These are phyloP conservation scores for Avicennia marina DNA, from an alignment of 257 asterid genomes.

Conservation along the genomic window DNA sequence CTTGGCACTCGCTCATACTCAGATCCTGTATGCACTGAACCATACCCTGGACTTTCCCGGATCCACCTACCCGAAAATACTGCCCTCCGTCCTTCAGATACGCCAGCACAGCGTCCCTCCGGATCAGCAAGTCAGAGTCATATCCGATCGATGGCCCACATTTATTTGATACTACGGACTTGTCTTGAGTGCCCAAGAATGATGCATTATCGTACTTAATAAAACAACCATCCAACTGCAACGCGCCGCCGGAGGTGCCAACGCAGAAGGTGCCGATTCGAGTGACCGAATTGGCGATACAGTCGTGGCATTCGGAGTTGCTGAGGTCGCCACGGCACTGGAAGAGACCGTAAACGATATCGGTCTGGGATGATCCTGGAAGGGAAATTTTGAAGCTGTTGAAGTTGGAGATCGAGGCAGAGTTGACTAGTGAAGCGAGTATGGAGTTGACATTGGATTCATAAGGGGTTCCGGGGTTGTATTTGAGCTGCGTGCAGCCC, in stretches of 20 bases:
- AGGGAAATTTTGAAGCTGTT: constrained; percentile 62
- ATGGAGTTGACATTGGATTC: constrained; percentile 68
- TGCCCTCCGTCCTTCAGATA: constrained; percentile 49
- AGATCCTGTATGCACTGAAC: constrained; percentile 71
- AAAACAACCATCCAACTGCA: constrained; percentile 79
- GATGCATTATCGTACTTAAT: constrained; percentile 60
- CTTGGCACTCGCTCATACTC: constrained; percentile 53
- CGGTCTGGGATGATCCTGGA: constrained; percentile 41
- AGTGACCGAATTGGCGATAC: constrained; percentile 51
- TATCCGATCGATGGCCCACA: constrained; percentile 50
- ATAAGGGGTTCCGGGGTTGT: constrained; percentile 41
- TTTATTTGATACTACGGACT: constrained; percentile 34
- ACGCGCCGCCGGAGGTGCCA: constrained; percentile 62
- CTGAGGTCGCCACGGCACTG: constrained; percentile 86
- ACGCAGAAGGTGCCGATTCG: constrained; percentile 52
- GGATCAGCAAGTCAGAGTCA: constrained; percentile 28
- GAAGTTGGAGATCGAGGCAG: constrained; percentile 55
- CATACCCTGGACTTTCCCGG: constrained; percentile 59
- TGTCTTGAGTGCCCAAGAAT: constrained; percentile 59
- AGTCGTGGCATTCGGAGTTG: constrained; percentile 44
- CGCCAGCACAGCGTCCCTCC: constrained; percentile 55
- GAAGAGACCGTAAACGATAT: constrained; percentile 56
- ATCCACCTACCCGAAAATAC: constrained; percentile 64
- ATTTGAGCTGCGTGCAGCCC: constrained; percentile 64
- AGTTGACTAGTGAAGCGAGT: constrained; percentile 67